Evolutionary conservation across 345 rosid genomes (phyloP), one percentile per base, ranked within the genome.

Genomic region (Citrus unshiu): DNA sequence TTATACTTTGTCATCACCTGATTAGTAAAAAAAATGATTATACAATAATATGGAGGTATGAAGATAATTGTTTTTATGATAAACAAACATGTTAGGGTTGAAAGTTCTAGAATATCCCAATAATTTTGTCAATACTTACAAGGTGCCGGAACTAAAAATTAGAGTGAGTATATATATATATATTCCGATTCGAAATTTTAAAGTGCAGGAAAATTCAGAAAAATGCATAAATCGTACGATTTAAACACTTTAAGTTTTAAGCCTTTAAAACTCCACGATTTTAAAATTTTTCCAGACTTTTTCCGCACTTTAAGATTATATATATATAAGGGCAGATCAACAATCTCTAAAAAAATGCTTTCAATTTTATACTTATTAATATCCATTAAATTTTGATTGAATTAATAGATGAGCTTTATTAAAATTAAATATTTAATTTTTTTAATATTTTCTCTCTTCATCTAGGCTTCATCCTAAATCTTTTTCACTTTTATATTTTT

Each of bases 151-250:
- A 18, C 58, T 0, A 54, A 18, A 18, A 54, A 54, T 19, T 51
- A 18, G 5, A 46, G 51, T 46, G 16, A 12, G 19, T 13, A 0
- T 49, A 1, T 10, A 1, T 10, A 1, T 49, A 49, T 10, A 37
- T 37, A 5, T 34, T 34, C 0, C 1, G 6, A 34, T 34, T 5
- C 35, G 6, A 5, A 34, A 34, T 34, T 34, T 34, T 34, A 34
- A 34, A 34, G 35, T 5, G 0, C 0, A 34, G 35, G 0, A 34
- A 5, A 34, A 34, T 34, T 34, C 0, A 0, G 0, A 34, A 34
- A 34, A 34, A 34, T 34, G 0, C 0, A 34, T 34, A 34, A 34
- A 34, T 0, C 1, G 0, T 34, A 1, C 6, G 1, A 5, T 34
- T 34, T 34, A 34, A 34, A 1, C 6, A 0, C 1, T 35, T 35